Evolutionary conservation across 495 filamentous ascomycete genomes (phyloP).

Genomic region (Pseudotulostoma volvatum): DNA sequence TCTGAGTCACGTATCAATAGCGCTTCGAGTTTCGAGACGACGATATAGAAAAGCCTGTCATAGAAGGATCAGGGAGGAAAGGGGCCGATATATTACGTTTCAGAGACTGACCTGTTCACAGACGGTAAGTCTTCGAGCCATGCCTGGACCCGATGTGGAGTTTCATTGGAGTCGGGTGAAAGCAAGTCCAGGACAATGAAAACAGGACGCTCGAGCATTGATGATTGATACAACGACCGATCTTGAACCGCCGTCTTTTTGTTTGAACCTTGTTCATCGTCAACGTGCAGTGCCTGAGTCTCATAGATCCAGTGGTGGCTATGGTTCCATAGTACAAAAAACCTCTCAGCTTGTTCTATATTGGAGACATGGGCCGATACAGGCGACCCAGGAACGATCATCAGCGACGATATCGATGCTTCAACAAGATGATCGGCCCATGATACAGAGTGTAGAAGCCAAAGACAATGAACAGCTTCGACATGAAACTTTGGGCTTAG

Average conservation of each 20-base stretch:
- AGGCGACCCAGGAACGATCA: conserved; percentile 33
- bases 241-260: conserved; percentile 12
- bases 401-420: conserved; percentile 58
- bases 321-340: conserved; percentile 64
- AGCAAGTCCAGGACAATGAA: conserved; percentile 72
- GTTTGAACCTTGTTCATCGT: conserved; percentile 12
- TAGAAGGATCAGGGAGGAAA: not conserved
- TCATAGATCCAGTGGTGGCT: conserved; percentile 48
- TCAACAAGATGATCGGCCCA: conserved; percentile 48
- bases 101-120: conserved; percentile 26
- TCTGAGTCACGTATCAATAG: conserved; percentile 16
- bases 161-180: conserved; percentile 51
- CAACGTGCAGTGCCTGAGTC: conserved; percentile 35
- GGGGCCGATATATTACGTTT: no score
- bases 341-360: conserved; percentile 33
- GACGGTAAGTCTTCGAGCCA: conserved; percentile 66
- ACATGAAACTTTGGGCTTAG: conserved; percentile 81
- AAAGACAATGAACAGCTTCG: conserved; percentile 71
- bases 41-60: conserved; percentile 24
- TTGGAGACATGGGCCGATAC: conserved; percentile 16
- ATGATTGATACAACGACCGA: conserved; percentile 23
- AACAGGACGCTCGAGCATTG: conserved; percentile 66
- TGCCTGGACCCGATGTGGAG: conserved; percentile 55
- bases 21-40: conserved; percentile 23
- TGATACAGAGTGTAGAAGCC: conserved; percentile 60